phyloP scores from a whole-genome alignment of 176 grass and related monocot species.

The Musa itinerans region DNA sequence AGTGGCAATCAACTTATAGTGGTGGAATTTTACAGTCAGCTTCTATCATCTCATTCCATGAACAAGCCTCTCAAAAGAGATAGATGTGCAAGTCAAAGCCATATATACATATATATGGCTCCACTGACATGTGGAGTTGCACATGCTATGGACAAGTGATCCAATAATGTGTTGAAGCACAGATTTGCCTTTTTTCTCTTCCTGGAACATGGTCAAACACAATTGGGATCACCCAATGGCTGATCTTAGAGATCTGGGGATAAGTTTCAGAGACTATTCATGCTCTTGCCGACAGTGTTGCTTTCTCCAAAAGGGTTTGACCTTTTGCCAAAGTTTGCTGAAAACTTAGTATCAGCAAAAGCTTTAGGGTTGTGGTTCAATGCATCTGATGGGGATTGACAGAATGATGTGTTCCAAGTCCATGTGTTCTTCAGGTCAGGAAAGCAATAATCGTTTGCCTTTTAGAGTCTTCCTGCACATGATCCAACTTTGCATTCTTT shows the following conservation, averaged over 20 bases:
- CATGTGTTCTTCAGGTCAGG: background rate
- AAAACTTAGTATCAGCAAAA: background rate
- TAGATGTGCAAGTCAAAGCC: background rate
- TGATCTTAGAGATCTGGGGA: background rate
- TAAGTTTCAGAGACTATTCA: background rate
- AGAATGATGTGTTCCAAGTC: background rate
- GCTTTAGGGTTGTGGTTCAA: background rate
- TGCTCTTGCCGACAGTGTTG: background rate
- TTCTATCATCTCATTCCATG: background rate
- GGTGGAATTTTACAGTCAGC: background rate
- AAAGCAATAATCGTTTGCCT: background rate
- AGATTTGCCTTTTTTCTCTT: no score
- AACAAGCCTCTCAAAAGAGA: background rate
- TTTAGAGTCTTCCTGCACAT: background rate
- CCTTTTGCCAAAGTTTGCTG: background rate
- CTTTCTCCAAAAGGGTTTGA: background rate
- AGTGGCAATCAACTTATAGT: background rate
- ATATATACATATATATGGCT: background rate
- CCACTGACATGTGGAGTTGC: background rate
- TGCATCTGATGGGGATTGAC: background rate
- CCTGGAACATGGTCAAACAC: no score
- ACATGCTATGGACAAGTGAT: background rate
- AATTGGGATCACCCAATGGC: no score
- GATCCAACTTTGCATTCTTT: background rate
- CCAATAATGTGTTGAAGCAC: background rate